A percentile compares a stretch with the other conserved stretches of the same genome.
These are phyloP conservation scores for Grosmannia penicillata DNA, from an alignment of 2,329 filamentous ascomycete species.

Conservation along the genomic window DNA sequence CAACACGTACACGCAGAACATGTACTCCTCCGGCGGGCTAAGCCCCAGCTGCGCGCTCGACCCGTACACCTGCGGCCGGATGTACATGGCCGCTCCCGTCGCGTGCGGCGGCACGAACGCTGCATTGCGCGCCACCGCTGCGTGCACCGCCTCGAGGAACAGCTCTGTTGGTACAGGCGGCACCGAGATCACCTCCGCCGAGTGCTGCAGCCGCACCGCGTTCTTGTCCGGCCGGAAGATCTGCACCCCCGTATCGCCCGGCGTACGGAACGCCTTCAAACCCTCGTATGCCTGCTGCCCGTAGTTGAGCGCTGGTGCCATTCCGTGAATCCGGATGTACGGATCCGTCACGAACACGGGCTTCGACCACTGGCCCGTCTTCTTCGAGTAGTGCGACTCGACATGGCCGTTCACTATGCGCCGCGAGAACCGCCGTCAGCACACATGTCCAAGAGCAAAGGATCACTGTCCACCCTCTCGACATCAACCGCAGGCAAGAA, in stretches of 20 bases:
- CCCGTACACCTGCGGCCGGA: conserved; percentile 79
- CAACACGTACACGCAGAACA: conserved; percentile 76
- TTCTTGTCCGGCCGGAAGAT: conserved; percentile 84
- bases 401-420: conserved; percentile 85
- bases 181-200: conserved; percentile 68
- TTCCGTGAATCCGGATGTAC: conserved; percentile 79
- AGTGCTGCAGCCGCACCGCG: conserved; percentile 71
- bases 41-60: conserved; percentile 77
- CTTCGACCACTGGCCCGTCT: conserved; percentile 61
- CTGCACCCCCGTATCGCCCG: conserved; percentile 53
- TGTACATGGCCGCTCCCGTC: conserved; percentile 83
- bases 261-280: conserved; percentile 85
- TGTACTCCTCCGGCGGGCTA: conserved; percentile 81
- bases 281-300: conserved; percentile 96
- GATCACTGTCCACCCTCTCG: not conserved
- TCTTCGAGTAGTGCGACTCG: conserved; percentile 66
- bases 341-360: conserved; percentile 72
- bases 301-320: conserved; percentile 93
- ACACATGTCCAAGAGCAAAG: not conserved
- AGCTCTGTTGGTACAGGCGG: conserved; percentile 62
- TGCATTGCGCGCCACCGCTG: conserved; percentile 78
- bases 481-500: not conserved
- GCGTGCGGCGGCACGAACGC: conserved; percentile 81
- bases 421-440: not conserved
- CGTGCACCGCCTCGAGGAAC: conserved; percentile 62